phyloP scores from a whole-genome alignment of 2,329 filamentous ascomycete species.

The Exserohilum rostratum region DNA sequence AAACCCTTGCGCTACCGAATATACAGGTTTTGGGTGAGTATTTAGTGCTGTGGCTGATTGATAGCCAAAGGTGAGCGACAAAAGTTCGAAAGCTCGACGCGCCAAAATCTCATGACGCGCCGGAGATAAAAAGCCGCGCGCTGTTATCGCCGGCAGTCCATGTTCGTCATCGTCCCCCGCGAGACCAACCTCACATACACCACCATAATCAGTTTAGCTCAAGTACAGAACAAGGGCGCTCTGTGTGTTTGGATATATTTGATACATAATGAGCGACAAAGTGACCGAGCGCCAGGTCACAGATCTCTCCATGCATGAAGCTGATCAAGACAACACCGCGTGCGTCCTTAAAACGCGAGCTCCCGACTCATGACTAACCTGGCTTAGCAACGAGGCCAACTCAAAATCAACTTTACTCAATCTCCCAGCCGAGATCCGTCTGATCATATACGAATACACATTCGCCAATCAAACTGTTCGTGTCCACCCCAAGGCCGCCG shows the following conservation, averaged over 20 bases:
- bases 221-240: background rate
- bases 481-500: conserved; percentile 4
- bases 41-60: background rate
- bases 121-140: conserved; percentile 7
- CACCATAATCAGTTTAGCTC: background rate
- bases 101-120: conserved; percentile 13
- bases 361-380: background rate
- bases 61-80: conserved; percentile 1
- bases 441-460: conserved; percentile 11
- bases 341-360: background rate
- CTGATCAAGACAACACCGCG: background rate
- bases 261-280: background rate
- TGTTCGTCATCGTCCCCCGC: background rate
- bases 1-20: too few relatives aligned
- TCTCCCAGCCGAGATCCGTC: conserved; percentile 9
- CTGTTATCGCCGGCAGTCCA: conserved; percentile 9
- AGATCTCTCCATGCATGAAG: background rate
- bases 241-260: too few relatives aligned
- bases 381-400: background rate
- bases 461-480: conserved; percentile 6
- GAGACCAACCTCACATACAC: background rate
- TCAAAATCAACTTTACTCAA: background rate
- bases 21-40: background rate
- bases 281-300: background rate
- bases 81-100: conserved; percentile 10